Base-by-base conservation (phyloP, 768 basidiomycete genomes). In the Auricularia cornea region DNA sequence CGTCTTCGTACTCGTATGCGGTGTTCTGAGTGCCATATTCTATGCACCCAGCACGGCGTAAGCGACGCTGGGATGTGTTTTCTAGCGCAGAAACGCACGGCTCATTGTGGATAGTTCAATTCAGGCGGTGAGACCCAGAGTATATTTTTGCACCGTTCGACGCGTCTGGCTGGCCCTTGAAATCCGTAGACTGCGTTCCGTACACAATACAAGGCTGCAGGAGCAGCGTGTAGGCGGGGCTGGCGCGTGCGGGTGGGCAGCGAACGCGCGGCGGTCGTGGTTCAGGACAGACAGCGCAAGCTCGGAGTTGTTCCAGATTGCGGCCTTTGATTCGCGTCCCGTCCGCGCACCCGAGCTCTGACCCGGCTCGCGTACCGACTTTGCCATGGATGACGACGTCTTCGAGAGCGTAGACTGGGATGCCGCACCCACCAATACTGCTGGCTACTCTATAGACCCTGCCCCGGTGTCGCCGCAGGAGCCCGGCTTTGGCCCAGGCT, bases 381-480 rank as follows among this genome's bases (percentile, higher is more conserved):
- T n/a, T n/a, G 28, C 26, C 6, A 57, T 57, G 77, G 89, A 91
- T 65, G 91, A 92, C 71, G 92, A 92, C 73, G 87, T 94, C 28
- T 94, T 94, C 74, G 92, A 94, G 78, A 90, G 88, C 69, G 89
- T 94, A 16, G 91, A 90, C 59, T 94, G 92, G 92, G 92, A 94
- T 69, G 78, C 84, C 23, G 78, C 81, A 23, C 81, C 83, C 14
- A 68, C 74, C 32, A 83, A 87, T 66, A 80, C 80, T 38, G 70
- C 54, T 62, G 41, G 70, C 77, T 26, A 60, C 75, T 30, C 31
- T n/a, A 33, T 69, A 74, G 20, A 72, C 82, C 26, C 30, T 1
- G 6, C 26, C 54, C 26, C 54, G 54, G 11, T 29, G 54, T 31
- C 54, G 18, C 18, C 16, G 26, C 30, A 26, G 18, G 38, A 18